A percentile compares a stretch with the other conserved stretches of the same genome.
These are phyloP conservation scores for Lactarius pseudohatsudake DNA, from an alignment of 768 basidiomycete species.

Conservation along the genomic window DNA sequence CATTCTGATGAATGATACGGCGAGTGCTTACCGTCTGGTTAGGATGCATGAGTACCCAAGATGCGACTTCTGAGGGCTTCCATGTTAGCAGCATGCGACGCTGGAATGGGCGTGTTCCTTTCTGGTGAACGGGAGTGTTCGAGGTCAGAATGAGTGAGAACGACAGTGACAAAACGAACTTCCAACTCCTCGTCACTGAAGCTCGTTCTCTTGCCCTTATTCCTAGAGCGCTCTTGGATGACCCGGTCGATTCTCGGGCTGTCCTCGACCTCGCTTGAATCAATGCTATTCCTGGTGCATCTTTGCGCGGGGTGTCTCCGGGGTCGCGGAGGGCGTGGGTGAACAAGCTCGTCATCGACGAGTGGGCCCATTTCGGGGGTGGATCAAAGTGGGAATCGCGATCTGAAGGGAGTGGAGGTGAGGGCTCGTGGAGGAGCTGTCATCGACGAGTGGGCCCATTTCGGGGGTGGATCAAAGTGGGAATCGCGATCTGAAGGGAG, in stretches of 20 bases:
- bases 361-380: constrained; percentile 24
- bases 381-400: constrained; percentile 30
- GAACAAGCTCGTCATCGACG: constrained; percentile 17
- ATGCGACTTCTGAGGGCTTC: constrained; percentile 25
- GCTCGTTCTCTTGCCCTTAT: constrained; percentile 29
- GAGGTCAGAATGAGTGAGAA: not conserved
- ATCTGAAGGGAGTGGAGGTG: constrained; percentile 25
- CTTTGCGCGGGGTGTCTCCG: constrained; percentile 19
- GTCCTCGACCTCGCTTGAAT: constrained; percentile 30
- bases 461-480: constrained; percentile 28
- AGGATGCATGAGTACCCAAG: constrained; percentile 8
- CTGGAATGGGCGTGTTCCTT: constrained; percentile 6
- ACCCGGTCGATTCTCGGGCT: constrained; percentile 28
- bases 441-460: constrained; percentile 15
- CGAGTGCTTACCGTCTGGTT: constrained; percentile 12
- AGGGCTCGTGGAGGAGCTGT: constrained; percentile 24
- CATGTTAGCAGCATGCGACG: constrained; percentile 25
- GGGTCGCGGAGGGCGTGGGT: constrained; percentile 23
- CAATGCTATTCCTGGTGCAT: constrained; percentile 27
- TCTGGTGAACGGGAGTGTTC: not conserved
- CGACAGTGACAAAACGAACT: constrained; percentile 20
- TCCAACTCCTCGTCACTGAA: constrained; percentile 28
- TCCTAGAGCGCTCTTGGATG: constrained; percentile 25
- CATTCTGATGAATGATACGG: not conserved
- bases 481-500: constrained; percentile 28